phyloP scores from a whole-genome alignment of 192 early-diverging fungal genomes.

The Coemansia sp. region DNA sequence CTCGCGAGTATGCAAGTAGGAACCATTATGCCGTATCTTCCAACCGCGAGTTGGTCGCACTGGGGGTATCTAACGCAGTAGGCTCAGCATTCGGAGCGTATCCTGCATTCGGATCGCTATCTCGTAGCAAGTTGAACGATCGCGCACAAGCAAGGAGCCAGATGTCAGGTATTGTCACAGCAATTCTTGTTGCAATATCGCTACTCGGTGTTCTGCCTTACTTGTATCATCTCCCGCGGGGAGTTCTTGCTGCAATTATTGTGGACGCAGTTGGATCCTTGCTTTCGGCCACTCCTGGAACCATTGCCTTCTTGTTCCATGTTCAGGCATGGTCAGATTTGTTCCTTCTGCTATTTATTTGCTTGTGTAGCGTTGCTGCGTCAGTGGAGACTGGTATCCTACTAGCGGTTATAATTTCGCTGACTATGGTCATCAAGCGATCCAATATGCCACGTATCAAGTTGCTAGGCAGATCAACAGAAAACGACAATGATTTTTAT shows the following conservation, averaged over 20 bases:
- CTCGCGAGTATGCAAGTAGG: conserved; percentile 87
- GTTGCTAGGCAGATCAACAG: conserved; percentile 64
- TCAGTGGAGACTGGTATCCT: conserved; percentile 93
- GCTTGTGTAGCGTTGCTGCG: conserved; percentile 83
- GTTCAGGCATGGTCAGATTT: conserved; percentile 82
- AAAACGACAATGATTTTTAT: conserved; percentile 68
- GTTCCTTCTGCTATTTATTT: conserved; percentile 81
- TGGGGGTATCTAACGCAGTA: conserved; percentile 86
- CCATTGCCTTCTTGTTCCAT: conserved; percentile 77
- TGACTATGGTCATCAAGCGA: conserved; percentile 88
- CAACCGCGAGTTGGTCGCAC: conserved; percentile 94
- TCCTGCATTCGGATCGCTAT: conserved; percentile 89
- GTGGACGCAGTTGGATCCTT: conserved; percentile 77
- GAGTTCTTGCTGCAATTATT: conserved; percentile 81
- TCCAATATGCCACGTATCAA: conserved; percentile 83
- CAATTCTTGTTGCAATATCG: conserved; percentile 71
- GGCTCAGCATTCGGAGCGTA: conserved; percentile 74
- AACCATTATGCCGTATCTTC: conserved; percentile 92
- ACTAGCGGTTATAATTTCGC: conserved; percentile 81
- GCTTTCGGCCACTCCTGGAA: conserved; percentile 71
- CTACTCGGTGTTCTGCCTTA: conserved; percentile 79
- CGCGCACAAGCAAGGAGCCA: conserved; percentile 89
- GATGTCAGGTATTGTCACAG: conserved; percentile 81
- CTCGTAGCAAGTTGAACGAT: conserved; percentile 92
- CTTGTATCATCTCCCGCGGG: conserved; percentile 81